Percentiles rank a stretch among this genome's conserved stretches.
Evolutionary conservation across 2,329 filamentous ascomycete genomes (phyloP).

Genomic region (Corniculantispora saksenae): DNA sequence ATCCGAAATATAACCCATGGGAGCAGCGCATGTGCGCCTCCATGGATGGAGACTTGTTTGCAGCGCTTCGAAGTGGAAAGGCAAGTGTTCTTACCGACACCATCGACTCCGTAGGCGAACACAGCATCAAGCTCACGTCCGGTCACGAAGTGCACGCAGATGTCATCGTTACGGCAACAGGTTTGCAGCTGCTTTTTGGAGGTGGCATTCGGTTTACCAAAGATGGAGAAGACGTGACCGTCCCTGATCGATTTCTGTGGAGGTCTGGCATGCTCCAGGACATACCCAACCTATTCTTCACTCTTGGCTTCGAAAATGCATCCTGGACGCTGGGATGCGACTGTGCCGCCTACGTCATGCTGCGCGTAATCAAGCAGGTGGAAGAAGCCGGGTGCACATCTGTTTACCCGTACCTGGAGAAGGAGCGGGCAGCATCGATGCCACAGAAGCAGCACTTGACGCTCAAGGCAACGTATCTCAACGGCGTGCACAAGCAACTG

Average conservation of each 20-base stretch:
- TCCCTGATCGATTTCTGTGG: constrained; percentile 55
- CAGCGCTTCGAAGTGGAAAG: constrained; percentile 39
- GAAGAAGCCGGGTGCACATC: constrained; percentile 43
- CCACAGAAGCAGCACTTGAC: constrained; percentile 41
- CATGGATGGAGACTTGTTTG: constrained; percentile 48
- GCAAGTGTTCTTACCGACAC: constrained; percentile 45
- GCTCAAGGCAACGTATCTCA: constrained; percentile 53
- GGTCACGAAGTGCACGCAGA: constrained; percentile 54
- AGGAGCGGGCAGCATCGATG: constrained; percentile 32
- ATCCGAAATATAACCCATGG: constrained; percentile 59
- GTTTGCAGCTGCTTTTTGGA: constrained; percentile 56
- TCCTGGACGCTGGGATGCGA: constrained; percentile 66
- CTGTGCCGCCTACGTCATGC: constrained; percentile 48
- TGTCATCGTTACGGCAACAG: constrained; percentile 66
- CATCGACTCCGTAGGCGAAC: constrained; percentile 47
- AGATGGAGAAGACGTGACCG: constrained; percentile 48
- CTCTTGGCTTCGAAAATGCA: constrained; percentile 61
- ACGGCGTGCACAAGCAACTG: constrained; percentile 40
- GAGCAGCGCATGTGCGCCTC: constrained; percentile 68
- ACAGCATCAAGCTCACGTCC: constrained; percentile 45
- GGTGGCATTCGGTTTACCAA: constrained; percentile 53
- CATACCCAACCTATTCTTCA: constrained; percentile 60
- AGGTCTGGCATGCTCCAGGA: constrained; percentile 62
- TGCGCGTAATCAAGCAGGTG: constrained; percentile 54
- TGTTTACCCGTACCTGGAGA: constrained; percentile 34